Conservation (phyloP, 208 protist species). For the Crithidia brevicula region DNA sequence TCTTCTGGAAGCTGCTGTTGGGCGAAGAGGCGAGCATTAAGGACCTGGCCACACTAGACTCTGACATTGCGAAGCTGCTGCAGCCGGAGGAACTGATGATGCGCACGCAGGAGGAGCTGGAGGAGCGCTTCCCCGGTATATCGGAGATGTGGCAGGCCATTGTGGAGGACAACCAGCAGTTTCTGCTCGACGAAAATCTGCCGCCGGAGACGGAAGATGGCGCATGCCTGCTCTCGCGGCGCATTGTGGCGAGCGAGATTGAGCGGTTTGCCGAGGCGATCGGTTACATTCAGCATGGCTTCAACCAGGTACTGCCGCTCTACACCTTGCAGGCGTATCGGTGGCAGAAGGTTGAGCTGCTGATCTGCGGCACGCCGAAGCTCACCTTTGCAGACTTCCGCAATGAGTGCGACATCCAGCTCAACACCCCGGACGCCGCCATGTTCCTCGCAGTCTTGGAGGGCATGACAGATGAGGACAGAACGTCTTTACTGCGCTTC, state of each 20-base stretch:
- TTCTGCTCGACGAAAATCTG: conserved; percentile 41
- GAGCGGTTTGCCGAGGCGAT: conserved; percentile 71
- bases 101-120: conserved; percentile 73
- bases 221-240: conserved; percentile 61
- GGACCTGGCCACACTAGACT: conserved; percentile 70
- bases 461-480: conserved; percentile 86
- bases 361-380: conserved; percentile 81
- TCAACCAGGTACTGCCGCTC: conserved; percentile 80
- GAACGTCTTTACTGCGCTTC: conserved; percentile 85
- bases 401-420: conserved; percentile 74
- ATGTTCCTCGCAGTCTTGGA: conserved; percentile 83
- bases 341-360: conserved; percentile 84
- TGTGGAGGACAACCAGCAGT: conserved; percentile 48
- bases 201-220: conserved; percentile 52
- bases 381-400: conserved; percentile 81
- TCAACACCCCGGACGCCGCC: conserved; percentile 46
- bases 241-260: conserved; percentile 69
- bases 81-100: conserved; percentile 69
- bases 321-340: conserved; percentile 87
- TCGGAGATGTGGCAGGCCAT: conserved; percentile 47
- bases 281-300: conserved; percentile 77
- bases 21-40: conserved; percentile 56
- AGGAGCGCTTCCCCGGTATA: conserved; percentile 85
- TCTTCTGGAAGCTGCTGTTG: conserved; percentile 94
- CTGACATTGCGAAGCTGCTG: conserved; percentile 59